Base-by-base conservation (phyloP, 148 eudicot species). In the Limonium bicolor region DNA sequence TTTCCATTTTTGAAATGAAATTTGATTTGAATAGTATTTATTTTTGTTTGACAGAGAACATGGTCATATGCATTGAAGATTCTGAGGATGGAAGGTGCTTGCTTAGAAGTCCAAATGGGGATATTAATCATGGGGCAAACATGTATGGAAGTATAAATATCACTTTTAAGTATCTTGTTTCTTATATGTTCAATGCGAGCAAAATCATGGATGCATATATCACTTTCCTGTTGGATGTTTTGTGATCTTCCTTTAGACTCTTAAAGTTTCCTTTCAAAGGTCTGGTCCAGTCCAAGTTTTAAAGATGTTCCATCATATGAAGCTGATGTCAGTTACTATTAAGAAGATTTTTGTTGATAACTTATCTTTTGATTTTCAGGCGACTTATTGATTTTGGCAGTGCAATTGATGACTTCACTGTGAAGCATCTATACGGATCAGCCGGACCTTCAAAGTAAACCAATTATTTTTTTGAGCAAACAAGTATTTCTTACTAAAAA, bases 341-440 rank as follows among this genome's bases (percentile, higher is more conserved):
- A n/a, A n/a, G n/a, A n/a, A n/a, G 18, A 13, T 17, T 7, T 13
- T 43, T 36, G 29, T 26, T 28, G 12, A 24, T 11, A n/a, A 20
- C 48, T 14, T 20, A 23, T 30, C 25, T 54, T 42, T 45, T 22
- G 6, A 21, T 43, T 7, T 24, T 33, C 64, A 90, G 97, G 97
- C 97, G 95, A 59, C 66, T 84, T 36, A 90, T 90, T 62, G 97
- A 90, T 70, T 90, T 90, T 43, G 97, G 97, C 25, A 90, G 97
- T 54, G 95, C 97, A 21, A 57, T 90, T 49, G 90, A 90, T 59
- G 79, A 72, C 44, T 80, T 72, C 64, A 90, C 92, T 0, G 6
- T 72, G 55, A 77, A 69, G 68, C 81, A 70, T 58, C 67, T 90
- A 41, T 90, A 90, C 56, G 92, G 86, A 24, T 66, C 70, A 12